phyloP scores from a whole-genome alignment of 257 asterid species.

The Lycium barbarum region DNA sequence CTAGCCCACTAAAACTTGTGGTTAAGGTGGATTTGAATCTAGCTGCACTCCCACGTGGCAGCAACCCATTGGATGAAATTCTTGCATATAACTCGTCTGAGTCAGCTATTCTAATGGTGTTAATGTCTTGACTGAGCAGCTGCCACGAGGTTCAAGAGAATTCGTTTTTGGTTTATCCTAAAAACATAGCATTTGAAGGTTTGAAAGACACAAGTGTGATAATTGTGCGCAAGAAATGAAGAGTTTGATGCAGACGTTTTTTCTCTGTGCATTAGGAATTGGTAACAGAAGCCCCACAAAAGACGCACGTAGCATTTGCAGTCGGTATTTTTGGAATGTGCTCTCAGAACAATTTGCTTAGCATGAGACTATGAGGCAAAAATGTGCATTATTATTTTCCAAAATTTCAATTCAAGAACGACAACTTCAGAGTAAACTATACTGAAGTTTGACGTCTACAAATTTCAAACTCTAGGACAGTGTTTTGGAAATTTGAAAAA shows the following conservation, averaged over 20 bases:
- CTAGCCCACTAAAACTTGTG: slow-evolving; percentile 33
- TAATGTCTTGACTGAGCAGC: slow-evolving; percentile 2
- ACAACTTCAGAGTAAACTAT: background rate
- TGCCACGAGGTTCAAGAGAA: slow-evolving; percentile 11
- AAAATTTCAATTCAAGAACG: background rate
- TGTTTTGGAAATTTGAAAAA: background rate
- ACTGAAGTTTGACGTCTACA: too few relatives aligned
- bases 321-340: background rate
- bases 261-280: background rate
- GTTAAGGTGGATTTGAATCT: slow-evolving; percentile 28
- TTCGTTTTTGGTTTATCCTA: slow-evolving; percentile 12
- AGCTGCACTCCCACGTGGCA: background rate
- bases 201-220: background rate
- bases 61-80: background rate
- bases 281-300: slow-evolving; percentile 6
- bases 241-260: background rate
- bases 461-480: background rate
- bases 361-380: background rate
- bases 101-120: background rate
- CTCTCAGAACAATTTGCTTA: background rate
- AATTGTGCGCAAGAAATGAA: slow-evolving; percentile 13
- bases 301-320: background rate
- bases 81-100: background rate
- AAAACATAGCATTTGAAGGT: background rate
- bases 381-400: background rate